These are phyloP conservation scores for Penicillium fimorum DNA, from an alignment of 495 filamentous ascomycete species.

Conservation along the genomic window DNA sequence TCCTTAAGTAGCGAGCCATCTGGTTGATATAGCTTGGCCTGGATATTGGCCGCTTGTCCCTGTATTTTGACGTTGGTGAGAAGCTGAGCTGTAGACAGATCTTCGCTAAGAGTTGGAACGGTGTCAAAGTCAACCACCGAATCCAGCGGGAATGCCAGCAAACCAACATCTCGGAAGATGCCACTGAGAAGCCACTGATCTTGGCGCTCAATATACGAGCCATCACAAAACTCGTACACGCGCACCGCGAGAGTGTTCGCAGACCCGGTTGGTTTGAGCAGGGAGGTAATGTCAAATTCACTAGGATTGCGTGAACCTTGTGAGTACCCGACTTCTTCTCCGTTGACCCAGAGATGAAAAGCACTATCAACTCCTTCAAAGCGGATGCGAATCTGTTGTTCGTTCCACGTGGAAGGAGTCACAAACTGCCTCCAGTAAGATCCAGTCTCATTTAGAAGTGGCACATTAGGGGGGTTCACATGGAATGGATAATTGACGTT, in stretches of 20 bases:
- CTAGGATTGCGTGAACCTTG: slow-evolving; percentile 63
- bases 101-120: slow-evolving; percentile 46
- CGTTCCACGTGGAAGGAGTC: slow-evolving; percentile 34
- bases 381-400: slow-evolving; percentile 51
- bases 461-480: slow-evolving; percentile 53
- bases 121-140: slow-evolving; percentile 9
- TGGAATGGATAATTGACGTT: slow-evolving; percentile 62
- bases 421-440: slow-evolving; percentile 53
- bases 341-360: slow-evolving; percentile 65
- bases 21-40: slow-evolving; percentile 16
- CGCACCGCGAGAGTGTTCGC: slow-evolving; percentile 52
- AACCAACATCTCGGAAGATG: slow-evolving; percentile 66
- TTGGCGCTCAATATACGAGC: slow-evolving; percentile 64
- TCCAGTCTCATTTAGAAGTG: slow-evolving; percentile 55
- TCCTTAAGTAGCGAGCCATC: slow-evolving; percentile 3
- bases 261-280: slow-evolving; percentile 34
- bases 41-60: slow-evolving; percentile 19
- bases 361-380: slow-evolving; percentile 69
- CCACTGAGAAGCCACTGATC: slow-evolving; percentile 57
- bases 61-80: slow-evolving; percentile 36
- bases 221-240: slow-evolving; percentile 63
- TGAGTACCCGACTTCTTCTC: slow-evolving; percentile 57
- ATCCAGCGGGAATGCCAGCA: slow-evolving; percentile 53
- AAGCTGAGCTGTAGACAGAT: slow-evolving; percentile 35
- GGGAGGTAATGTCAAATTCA: slow-evolving; percentile 58